Evolutionary conservation across 1,139 yeast species (phyloP), one percentile per base, ranked within the genome.

Genomic region (Candida smagusa): DNA sequence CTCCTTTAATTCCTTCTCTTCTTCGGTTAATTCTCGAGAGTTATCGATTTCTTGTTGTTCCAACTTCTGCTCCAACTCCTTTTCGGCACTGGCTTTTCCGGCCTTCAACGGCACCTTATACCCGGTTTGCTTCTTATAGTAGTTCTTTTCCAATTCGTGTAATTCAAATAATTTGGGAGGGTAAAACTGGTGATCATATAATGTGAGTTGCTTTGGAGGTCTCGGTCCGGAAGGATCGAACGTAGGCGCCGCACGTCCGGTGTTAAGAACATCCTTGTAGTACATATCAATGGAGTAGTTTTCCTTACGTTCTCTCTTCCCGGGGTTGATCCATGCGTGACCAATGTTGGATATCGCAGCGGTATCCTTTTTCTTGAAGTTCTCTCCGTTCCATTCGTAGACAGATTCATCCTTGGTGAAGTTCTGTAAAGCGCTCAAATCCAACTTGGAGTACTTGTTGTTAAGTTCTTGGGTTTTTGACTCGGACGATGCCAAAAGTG

Each of bases 361-460:
- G 33, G 65, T 62, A 28, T 72, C 72, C 48, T 81, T 81, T 67
- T 83, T 84, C 58, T 82, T 82, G 63, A 84, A 84, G 52, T 82
- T 84, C 46, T 82, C 81, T 34, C 95, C 95, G 57, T 84, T 82
- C 95, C 95, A 84, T 59, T 84, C 92, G 57, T 84, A 84, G 6
- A 86, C 89, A 2, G 89, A 81, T 40, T 69, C 77, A 33, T 78
- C 76, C 43, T 70, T 71, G 22, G 80, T 72, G 52, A 82, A 84
- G 52, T 83, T 83, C 52, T 84, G 94, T 41, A 84, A 67, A 37
- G 88, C 95, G 59, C 81, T 87, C 41, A 84, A 67, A 39, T 88
- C 85, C 36, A 84, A 66, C 34, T 81, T 73, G 11, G 79, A 75
- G 52, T 81, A 84, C 54, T 80, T 81, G 30, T 77, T 68, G 49